Evolutionary conservation across 768 basidiomycete species (phyloP).

Genomic region (Leccinum variicolor): DNA sequence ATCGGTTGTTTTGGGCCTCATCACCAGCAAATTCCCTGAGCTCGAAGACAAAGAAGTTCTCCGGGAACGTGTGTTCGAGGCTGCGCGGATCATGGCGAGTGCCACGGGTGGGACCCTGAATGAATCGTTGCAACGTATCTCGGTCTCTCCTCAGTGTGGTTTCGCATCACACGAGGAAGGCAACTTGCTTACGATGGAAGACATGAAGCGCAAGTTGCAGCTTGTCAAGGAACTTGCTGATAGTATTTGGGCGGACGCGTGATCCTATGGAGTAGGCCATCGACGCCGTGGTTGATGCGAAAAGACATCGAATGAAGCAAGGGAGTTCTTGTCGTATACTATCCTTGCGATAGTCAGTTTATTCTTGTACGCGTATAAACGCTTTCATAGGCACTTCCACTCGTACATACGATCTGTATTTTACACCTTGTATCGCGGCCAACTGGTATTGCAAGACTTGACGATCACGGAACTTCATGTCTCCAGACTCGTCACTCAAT

Average conservation of each 20-base stretch:
- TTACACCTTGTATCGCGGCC: too few species aligned
- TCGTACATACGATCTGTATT: background rate
- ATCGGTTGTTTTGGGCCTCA: conserved; percentile 39
- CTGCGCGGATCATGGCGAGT: background rate
- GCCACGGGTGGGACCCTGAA: background rate
- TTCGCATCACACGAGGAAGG: background rate
- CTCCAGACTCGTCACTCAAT: too few species aligned
- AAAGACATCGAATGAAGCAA: background rate
- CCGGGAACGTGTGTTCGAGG: background rate
- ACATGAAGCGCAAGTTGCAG: background rate
- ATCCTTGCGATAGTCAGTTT: background rate
- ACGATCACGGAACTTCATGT: too few species aligned
- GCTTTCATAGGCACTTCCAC: background rate
- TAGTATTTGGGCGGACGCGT: background rate
- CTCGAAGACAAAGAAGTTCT: conserved; percentile 38
- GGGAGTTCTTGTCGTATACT: background rate
- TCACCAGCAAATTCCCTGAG: conserved; percentile 42
- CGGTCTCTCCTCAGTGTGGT: background rate
- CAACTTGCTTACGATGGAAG: background rate
- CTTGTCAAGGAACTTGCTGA: background rate
- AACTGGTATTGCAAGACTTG: background rate
- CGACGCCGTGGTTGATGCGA: background rate
- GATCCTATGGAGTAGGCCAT: background rate
- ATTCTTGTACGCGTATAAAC: background rate
- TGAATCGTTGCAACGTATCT: background rate